Evolutionary conservation across 2,329 filamentous ascomycete genomes (phyloP).

Genomic region (Colletotrichum endophyticum): DNA sequence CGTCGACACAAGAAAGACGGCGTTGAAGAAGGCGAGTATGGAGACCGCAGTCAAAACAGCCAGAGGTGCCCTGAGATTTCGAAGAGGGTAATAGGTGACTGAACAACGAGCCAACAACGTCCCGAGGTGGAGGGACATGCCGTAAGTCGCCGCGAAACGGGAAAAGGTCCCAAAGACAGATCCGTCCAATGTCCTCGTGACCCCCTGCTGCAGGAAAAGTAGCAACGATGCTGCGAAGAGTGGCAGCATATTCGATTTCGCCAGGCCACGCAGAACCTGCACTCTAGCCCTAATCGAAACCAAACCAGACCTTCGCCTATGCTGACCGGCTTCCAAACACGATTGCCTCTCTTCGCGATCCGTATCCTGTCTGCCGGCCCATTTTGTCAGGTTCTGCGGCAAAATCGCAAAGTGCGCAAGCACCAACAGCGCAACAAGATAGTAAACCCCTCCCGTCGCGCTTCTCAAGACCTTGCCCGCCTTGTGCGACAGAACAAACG

Average conservation of each 20-base stretch:
- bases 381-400: slow-evolving; percentile 13
- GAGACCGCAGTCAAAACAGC: slow-evolving; percentile 10
- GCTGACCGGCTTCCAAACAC: neutral
- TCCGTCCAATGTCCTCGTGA: slow-evolving; percentile 30
- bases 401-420: slow-evolving; percentile 32
- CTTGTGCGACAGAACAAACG: slow-evolving; percentile 32
- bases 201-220: slow-evolving; percentile 30
- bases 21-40: slow-evolving; percentile 23
- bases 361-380: slow-evolving; percentile 14
- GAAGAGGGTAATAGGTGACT: slow-evolving; percentile 22
- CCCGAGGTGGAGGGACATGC: slow-evolving; percentile 32
- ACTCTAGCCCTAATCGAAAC: slow-evolving; percentile 17
- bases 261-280: slow-evolving; percentile 16
- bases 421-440: slow-evolving; percentile 29
- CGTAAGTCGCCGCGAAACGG: slow-evolving; percentile 30
- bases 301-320: neutral
- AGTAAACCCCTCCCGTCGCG: slow-evolving; percentile 30
- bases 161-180: slow-evolving; percentile 29
- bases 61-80: slow-evolving; percentile 12
- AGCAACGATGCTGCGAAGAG: slow-evolving; percentile 27
- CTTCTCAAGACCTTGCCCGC: slow-evolving; percentile 30
- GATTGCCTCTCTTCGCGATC: neutral
- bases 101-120: slow-evolving; percentile 28
- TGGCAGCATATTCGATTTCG: slow-evolving; percentile 29
- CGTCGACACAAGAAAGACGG: slow-evolving; percentile 25